Evolutionary conservation across 2,329 filamentous ascomycete species (phyloP), one percentile per base, ranked within the genome.

Genomic region (Pochonia chlamydosporia): DNA sequence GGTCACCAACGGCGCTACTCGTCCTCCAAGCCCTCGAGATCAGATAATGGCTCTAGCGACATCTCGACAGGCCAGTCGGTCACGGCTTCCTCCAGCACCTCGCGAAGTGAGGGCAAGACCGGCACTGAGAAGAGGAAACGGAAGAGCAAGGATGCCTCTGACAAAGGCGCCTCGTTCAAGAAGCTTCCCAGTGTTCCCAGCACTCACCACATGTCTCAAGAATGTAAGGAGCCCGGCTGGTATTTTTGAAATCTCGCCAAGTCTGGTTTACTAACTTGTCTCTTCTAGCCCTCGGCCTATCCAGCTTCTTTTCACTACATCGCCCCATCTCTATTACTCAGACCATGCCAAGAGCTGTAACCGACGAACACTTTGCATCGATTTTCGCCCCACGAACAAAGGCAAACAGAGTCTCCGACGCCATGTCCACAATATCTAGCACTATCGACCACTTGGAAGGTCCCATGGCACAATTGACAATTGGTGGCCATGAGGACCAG

Each of bases 221-320:
- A 81, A 66, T 81, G 85, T 87, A 66, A 28, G 74, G n/a, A 4
- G 3, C n/a, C 2, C 8, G n/a, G n/a, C n/a, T n/a, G 18, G 28
- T 8, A 36, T 4, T 8, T 18, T 8, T 18, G 18, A 28, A 3
- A 37, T 21, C 24, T 13, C 23, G 14, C 21, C 20, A 25, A 30
- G n/a, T 3, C 5, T 18, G 23, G 7, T 31, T 24, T 53, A 5
- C 26, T 47, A 33, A 44, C 30, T 21, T 25, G 23, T 20, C 36
- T 37, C 8, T 14, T 7, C 16, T 55, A 97, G 93, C 95, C 61
- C 78, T 97, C 51, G 85, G 87, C 53, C 75, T 96, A 40, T 93
- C 92, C 7, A 86, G 86, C 50, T 97, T 99, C 76, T 97, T 97
- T 74, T 95, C 91, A 53, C 85, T 95, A 55, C 89, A 99, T 70